Evolutionary conservation across 1,284 basidiomycete genomes (phyloP), one percentile per base, ranked within the genome.

Genomic region (Thelephora terrestris): DNA sequence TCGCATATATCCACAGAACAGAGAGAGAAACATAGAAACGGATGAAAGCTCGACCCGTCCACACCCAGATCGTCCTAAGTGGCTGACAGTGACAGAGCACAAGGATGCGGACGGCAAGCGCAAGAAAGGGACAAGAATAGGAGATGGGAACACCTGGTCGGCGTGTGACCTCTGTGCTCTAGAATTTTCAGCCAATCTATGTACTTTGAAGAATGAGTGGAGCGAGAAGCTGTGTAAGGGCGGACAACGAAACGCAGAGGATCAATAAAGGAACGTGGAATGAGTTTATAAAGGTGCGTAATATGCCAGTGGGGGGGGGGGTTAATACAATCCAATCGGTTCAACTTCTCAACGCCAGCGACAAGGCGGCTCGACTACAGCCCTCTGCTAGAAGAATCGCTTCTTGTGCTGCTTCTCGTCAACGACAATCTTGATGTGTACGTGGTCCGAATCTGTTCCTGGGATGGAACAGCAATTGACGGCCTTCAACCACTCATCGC

Each of bases 401-500:
- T 75, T 75, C 69, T 85, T 88, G 52, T 64, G 62, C 49, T 71
- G 66, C 73, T 87, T 87, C 64, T 87, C 86, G 54, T 87, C 82
- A 36, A 77, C 70, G 24, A 70, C 62, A 48, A 87, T 76, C 67
- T 80, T 82, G 61, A 84, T 77, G 64, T 90, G 86, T 50, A 68
- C 58, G 64, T 90, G 86, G 34, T 64, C 62, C 29, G 74, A 70
- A 38, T 53, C 48, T n/a, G 64, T 59, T 21, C 72, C 75, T 6
- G 66, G 62, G 52, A 59, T 65, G 29, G 81, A 83, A 64, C 91
- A 95, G 37, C 84, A 74, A 44, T 71, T 71, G 55, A 94, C 83
- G 55, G 65, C 71, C 71, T 76, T 81, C 54, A 94, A 61, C 91
- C 91, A 90, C 54, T 76, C 67, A 59, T 90, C 87, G 2, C 81